Percentiles rank a stretch among this genome's conserved stretches.
Evolutionary conservation across 495 filamentous ascomycete genomes (phyloP).

Genomic region (Aspergillus homomorphus): DNA sequence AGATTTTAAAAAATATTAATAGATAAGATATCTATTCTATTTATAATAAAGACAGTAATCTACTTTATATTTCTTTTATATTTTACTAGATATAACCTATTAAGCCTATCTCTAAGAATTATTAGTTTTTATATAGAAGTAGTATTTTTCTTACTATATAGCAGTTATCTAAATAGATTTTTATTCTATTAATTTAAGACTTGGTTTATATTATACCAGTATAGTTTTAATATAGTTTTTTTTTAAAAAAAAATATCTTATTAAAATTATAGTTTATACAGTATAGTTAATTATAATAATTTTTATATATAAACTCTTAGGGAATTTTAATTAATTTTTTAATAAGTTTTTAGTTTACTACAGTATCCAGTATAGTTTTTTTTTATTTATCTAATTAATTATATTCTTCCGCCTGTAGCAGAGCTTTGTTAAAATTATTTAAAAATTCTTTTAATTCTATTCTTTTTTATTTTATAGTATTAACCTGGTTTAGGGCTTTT

Average conservation of each 20-base stretch:
- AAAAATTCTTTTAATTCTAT: slow-evolving; percentile 2
- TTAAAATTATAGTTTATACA: slow-evolving; percentile 1
- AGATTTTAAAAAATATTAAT: neutral
- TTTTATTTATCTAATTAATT: slow-evolving; percentile 4
- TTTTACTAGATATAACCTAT: slow-evolving; percentile 1
- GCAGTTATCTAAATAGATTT: neutral
- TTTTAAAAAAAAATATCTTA: neutral
- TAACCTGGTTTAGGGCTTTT: neutral
- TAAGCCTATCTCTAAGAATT: neutral
- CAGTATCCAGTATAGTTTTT: neutral
- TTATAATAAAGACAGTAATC: slow-evolving; percentile 2
- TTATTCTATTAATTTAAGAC: neutral
- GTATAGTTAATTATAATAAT: slow-evolving; percentile 6
- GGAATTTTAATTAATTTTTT: neutral
- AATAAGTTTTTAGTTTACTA: neutral
- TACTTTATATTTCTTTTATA: slow-evolving; percentile 3
- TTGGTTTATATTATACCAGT: neutral
- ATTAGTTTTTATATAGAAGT: slow-evolving; percentile 5
- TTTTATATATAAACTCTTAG: slow-evolving; percentile 1
- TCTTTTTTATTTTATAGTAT: neutral
- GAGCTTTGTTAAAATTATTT: neutral
- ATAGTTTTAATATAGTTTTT: neutral
- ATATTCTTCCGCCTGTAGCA: neutral
- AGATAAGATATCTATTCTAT: slow-evolving; percentile 1
- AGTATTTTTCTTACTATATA: slow-evolving; percentile 1